These are phyloP conservation scores for Coemansia sp. DNA, from an alignment of 192 early-diverging fungal genomes.

Conservation along the genomic window DNA sequence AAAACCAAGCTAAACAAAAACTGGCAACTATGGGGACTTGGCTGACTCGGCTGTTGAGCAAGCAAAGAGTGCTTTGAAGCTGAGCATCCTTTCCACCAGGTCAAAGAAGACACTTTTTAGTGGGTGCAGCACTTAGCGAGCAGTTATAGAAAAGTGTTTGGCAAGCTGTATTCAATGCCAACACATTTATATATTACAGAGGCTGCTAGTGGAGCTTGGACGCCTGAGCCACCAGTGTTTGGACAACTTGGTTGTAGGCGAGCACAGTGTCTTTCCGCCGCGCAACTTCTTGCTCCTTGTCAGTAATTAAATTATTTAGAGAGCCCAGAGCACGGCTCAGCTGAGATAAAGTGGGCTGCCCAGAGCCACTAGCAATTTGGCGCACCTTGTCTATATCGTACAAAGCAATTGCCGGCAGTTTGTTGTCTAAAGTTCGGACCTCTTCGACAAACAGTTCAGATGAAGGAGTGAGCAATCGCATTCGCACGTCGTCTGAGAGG, in stretches of 20 bases:
- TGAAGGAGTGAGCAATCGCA: slow-evolving; percentile 12
- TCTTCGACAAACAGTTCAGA: not conserved
- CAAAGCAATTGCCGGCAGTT: not conserved
- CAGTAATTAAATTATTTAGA: slow-evolving; percentile 9
- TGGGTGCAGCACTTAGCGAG: not conserved
- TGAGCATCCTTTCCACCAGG: not conserved
- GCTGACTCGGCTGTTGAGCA: not conserved
- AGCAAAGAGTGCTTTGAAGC: not conserved
- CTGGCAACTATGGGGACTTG: too few relatives aligned
- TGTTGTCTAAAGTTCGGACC: not conserved
- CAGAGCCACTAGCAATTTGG: not conserved
- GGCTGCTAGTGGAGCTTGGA: slow-evolving; percentile 26
- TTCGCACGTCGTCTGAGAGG: not conserved
- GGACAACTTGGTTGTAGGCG: slow-evolving; percentile 49
- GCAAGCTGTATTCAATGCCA: not conserved
- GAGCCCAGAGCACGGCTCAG: slow-evolving; percentile 27
- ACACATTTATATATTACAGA: not conserved
- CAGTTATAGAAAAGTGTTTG: not conserved
- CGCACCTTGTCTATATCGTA: slow-evolving; percentile 22
- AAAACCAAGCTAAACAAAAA: not conserved
- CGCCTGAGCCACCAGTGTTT: slow-evolving; percentile 41
- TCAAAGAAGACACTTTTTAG: not conserved
- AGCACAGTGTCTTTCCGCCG: slow-evolving; percentile 28
- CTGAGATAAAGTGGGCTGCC: not conserved
- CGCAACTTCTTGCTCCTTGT: slow-evolving; percentile 15